Conservation (phyloP, 306 rosid species). For the Senna tora region DNA sequence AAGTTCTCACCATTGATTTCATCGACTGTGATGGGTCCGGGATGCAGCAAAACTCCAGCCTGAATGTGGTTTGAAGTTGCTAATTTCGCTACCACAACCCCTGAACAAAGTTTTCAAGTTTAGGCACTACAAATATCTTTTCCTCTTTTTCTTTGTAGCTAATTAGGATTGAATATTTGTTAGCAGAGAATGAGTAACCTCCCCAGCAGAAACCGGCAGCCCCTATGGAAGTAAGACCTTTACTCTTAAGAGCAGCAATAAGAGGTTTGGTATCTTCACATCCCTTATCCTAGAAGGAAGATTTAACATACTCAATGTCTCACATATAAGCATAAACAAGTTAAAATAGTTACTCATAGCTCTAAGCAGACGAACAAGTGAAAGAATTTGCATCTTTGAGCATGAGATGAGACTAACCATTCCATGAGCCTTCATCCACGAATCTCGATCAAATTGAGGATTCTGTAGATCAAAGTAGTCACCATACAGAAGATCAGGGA, state of each 20-base stretch:
- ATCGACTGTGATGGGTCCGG: constrained; percentile 34
- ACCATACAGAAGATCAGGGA: constrained; percentile 64
- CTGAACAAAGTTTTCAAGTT: constrained; percentile 39
- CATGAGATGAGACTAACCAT: constrained; percentile 39
- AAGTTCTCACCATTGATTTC: constrained; percentile 43
- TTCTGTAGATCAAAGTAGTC: constrained; percentile 41
- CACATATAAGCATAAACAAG: constrained; percentile 1
- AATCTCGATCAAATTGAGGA: constrained; percentile 35
- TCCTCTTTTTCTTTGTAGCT: not conserved
- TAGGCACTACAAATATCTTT: not conserved
- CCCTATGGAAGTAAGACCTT: constrained; percentile 57
- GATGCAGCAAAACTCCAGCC: constrained; percentile 55
- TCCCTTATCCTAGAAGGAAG: constrained; percentile 52
- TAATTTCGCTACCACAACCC: constrained; percentile 47
- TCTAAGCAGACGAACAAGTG: not conserved
- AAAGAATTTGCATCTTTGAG: not conserved
- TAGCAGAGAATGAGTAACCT: constrained; percentile 41
- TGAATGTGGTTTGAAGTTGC: constrained; percentile 45
- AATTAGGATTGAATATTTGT: not conserved
- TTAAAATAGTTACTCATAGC: not conserved
- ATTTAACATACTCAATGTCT: not conserved
- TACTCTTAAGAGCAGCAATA: constrained; percentile 56
- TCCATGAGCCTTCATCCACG: constrained; percentile 52
- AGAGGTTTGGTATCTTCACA: constrained; percentile 53
- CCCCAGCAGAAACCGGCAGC: constrained; percentile 78